Conservation (phyloP, 2,329 filamentous ascomycete species). For the Venturia aucupariae region DNA sequence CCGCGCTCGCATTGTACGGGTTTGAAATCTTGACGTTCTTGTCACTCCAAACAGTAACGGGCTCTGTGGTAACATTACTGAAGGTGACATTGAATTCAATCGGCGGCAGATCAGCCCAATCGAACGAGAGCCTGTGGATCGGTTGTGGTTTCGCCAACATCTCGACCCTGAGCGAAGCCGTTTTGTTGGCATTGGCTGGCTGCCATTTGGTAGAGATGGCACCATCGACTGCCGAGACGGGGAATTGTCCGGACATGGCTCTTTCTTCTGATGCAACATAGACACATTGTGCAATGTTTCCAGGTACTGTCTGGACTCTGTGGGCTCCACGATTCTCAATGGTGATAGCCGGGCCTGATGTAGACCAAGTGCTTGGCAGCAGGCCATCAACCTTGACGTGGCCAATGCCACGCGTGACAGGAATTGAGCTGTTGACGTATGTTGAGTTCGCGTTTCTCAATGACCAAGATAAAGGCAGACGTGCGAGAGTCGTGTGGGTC, state of each 20-base stretch:
- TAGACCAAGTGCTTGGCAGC: constrained; percentile 31
- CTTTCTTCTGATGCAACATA: constrained; percentile 39
- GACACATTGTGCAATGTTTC: constrained; percentile 58
- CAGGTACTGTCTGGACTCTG: constrained; percentile 42
- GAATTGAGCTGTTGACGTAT: constrained; percentile 47
- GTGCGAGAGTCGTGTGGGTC: constrained; percentile 54
- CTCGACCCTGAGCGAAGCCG: constrained; percentile 48
- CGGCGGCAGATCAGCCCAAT: constrained; percentile 52
- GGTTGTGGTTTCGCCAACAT: constrained; percentile 31
- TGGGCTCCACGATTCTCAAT: constrained; percentile 51
- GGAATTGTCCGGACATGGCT: constrained; percentile 58
- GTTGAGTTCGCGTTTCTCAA: constrained; percentile 45
- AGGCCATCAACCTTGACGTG: constrained; percentile 23
- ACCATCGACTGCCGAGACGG: constrained; percentile 57
- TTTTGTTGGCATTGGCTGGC: constrained; percentile 40
- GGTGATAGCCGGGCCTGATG: constrained; percentile 40
- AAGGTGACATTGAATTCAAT: constrained; percentile 45
- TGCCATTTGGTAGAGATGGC: constrained; percentile 60
- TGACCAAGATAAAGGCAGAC: constrained; percentile 32
- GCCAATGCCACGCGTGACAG: constrained; percentile 35
- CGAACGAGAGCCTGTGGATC: constrained; percentile 45
- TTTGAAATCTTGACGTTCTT: constrained; percentile 31
- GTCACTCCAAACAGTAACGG: constrained; percentile 18
- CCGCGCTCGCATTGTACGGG: constrained; percentile 30
- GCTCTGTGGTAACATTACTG: constrained; percentile 35